A percentile compares a stretch with the other conserved stretches of the same genome.
Conservation (phyloP, 2,329 filamentous ascomycete genomes). For the Beauveria asiatica region DNA sequence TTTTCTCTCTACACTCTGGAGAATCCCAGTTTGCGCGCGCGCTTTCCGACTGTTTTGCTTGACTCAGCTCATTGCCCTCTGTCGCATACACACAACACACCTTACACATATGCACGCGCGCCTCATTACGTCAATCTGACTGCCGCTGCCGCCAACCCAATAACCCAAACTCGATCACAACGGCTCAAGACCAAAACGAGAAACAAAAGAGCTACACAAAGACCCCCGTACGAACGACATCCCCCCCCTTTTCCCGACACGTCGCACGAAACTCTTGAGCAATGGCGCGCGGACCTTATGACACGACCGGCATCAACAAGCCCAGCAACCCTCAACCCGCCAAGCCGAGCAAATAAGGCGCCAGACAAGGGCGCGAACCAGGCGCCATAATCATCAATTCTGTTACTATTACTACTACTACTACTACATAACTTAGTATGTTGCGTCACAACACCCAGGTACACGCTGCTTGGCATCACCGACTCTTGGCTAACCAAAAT, state of each 20-base stretch:
- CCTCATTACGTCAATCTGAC: neutral
- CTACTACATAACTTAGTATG: constrained; percentile 2
- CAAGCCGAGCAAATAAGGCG: constrained; percentile 8
- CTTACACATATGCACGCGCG: neutral
- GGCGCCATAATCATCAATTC: neutral
- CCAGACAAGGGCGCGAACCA: neutral
- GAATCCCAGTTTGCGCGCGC: neutral
- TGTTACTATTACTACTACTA: neutral
- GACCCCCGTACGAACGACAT: neutral
- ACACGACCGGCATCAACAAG: constrained; percentile 12
- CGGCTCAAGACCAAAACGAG: neutral
- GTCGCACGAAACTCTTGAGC: neutral
- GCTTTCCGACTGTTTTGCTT: neutral
- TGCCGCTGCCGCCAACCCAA: neutral
- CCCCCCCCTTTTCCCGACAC: neutral
- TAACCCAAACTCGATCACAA: neutral
- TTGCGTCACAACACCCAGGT: neutral
- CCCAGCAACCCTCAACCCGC: constrained; percentile 10
- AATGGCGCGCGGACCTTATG: constrained; percentile 12
- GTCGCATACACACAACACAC: neutral
- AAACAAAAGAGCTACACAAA: neutral
- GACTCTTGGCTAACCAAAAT: neutral
- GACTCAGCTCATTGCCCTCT: neutral
- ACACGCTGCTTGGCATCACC: too few species aligned
- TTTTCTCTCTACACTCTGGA: neutral